These are phyloP conservation scores for Hyphopichia wangnamkhiaoensis DNA, from an alignment of 1,139 yeast species.

Conservation along the genomic window DNA sequence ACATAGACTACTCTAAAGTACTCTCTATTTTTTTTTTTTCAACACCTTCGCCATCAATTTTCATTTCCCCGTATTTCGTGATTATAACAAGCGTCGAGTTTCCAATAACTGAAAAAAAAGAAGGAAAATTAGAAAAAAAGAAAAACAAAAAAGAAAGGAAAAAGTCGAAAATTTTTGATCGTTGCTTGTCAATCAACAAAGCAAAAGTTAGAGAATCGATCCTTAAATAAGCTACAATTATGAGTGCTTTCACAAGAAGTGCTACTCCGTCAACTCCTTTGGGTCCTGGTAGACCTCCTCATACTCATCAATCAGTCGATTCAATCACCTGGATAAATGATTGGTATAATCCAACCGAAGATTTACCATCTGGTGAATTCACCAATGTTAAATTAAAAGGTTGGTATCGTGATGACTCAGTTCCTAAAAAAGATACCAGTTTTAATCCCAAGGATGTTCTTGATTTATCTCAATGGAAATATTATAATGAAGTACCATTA, in stretches of 20 bases:
- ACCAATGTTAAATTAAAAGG: slow-evolving; percentile 35
- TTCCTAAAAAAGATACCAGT: slow-evolving; percentile 16
- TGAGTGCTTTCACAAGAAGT: slow-evolving; percentile 4
- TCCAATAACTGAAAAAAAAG: too few species aligned
- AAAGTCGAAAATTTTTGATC: too few species aligned
- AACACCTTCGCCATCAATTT: background rate
- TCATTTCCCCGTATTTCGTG: too few species aligned
- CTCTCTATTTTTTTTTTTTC: slow-evolving; percentile 4
- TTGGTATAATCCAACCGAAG: slow-evolving; percentile 38
- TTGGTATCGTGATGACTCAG: slow-evolving; percentile 36
- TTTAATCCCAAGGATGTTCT: slow-evolving; percentile 26
- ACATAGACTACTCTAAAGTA: too few species aligned
- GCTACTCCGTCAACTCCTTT: slow-evolving; percentile 3
- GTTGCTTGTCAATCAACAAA: too few species aligned
- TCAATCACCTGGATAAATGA: slow-evolving; percentile 36
- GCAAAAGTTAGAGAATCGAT: too few species aligned
- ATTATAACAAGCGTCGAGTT: too few species aligned
- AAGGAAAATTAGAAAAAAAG: too few species aligned
- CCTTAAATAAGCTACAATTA: too few species aligned
- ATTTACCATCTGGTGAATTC: slow-evolving; percentile 5
- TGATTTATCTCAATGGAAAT: slow-evolving; percentile 32
- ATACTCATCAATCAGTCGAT: background rate
- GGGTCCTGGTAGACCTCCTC: background rate
- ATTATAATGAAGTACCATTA: slow-evolving; percentile 20
- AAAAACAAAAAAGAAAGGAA: too few species aligned